Percentiles rank a stretch among this genome's conserved stretches.
Conservation (phyloP, 2,329 filamentous ascomycete species). For the Amauroascus niger region DNA sequence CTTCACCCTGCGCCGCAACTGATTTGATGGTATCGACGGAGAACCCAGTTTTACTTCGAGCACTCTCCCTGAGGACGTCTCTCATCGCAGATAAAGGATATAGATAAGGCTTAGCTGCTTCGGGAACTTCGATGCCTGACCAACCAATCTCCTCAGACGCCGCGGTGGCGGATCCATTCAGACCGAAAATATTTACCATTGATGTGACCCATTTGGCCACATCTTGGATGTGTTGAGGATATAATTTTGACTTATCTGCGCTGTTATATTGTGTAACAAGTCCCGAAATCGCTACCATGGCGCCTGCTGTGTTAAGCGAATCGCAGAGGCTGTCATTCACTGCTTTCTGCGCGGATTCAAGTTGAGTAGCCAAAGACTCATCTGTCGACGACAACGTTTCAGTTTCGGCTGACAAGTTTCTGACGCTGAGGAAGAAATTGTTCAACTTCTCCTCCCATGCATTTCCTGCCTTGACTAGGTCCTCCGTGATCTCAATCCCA, state of each 20-base stretch:
- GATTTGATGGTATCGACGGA: constrained; percentile 31
- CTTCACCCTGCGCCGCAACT: constrained; percentile 25
- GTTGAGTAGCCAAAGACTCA: constrained; percentile 38
- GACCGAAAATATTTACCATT: constrained; percentile 74
- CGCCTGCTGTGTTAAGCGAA: constrained; percentile 76
- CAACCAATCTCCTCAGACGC: constrained; percentile 47
- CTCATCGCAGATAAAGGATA: constrained; percentile 49
- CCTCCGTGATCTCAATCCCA: constrained; percentile 79
- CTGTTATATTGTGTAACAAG: constrained; percentile 69
- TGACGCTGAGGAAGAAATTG: constrained; percentile 54
- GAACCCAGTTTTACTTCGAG: constrained; percentile 42
- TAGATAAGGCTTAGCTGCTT: constrained; percentile 50
- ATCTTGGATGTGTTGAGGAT: constrained; percentile 40
- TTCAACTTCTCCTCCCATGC: constrained; percentile 74
- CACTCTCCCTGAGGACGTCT: constrained; percentile 49
- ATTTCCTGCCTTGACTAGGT: constrained; percentile 63
- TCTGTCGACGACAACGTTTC: constrained; percentile 25
- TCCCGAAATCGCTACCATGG: constrained; percentile 67
- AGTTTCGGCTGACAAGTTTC: constrained; percentile 43
- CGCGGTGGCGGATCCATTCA: constrained; percentile 40
- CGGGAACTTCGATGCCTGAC: constrained; percentile 55
- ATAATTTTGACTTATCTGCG: constrained; percentile 38
- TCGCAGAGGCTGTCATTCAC: constrained; percentile 61
- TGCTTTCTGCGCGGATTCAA: constrained; percentile 48
- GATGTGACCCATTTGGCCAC: constrained; percentile 71